phyloP scores from a whole-genome alignment of 2,329 filamentous ascomycete genomes.

The Pezicula radicicola region DNA sequence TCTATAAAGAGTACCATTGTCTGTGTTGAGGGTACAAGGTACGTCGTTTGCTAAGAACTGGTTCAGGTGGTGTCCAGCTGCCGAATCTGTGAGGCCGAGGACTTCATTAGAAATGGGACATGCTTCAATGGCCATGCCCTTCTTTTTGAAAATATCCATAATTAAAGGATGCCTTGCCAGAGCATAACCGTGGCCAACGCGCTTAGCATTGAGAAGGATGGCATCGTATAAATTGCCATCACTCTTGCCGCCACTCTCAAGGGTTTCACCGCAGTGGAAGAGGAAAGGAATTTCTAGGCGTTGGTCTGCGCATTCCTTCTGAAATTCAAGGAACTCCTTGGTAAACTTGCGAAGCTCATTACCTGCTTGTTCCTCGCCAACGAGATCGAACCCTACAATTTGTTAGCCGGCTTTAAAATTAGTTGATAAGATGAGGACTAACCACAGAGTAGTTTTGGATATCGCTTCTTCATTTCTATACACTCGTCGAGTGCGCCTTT shows the following conservation, averaged over 20 bases:
- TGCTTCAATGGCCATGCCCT: constrained; percentile 68
- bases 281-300: constrained; percentile 64
- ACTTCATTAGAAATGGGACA: constrained; percentile 79
- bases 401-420: constrained; percentile 4
- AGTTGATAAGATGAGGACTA: constrained; percentile 20
- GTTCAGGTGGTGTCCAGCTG: constrained; percentile 65
- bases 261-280: constrained; percentile 74
- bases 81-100: constrained; percentile 63
- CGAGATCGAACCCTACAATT: constrained; percentile 61
- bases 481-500: constrained; percentile 56
- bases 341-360: constrained; percentile 58
- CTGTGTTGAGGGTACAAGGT: constrained; percentile 71
- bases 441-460: constrained; percentile 62
- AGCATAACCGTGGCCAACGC: constrained; percentile 73
- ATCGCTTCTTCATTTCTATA: constrained; percentile 54
- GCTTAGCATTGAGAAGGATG: constrained; percentile 60
- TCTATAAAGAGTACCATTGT: constrained; percentile 72
- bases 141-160: constrained; percentile 61
- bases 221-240: constrained; percentile 71
- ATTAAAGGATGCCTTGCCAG: constrained; percentile 63
- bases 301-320: constrained; percentile 43
- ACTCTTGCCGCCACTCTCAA: constrained; percentile 60
- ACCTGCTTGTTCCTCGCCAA: constrained; percentile 62
- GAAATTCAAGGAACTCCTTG: constrained; percentile 54
- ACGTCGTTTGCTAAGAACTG: constrained; percentile 68